Conservation (phyloP, 2,329 filamentous ascomycete species). For the Colletotrichum sublineola region DNA sequence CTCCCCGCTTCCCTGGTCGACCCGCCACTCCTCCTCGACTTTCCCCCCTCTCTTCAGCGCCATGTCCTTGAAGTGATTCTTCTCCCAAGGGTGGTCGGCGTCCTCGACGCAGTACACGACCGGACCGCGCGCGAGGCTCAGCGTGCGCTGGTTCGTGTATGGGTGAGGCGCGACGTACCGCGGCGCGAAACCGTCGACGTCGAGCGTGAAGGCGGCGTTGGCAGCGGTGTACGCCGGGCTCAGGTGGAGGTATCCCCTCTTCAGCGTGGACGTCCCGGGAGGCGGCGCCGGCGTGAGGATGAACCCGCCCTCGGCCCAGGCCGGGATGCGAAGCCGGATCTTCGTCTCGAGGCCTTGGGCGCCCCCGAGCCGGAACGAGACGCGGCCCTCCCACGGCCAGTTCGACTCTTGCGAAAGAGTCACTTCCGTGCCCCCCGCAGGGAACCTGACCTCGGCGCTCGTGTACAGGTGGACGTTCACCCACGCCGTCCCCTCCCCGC, state of each 20-base stretch:
- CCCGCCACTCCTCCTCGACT: conserved; percentile 43
- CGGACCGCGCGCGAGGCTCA: conserved; percentile 68
- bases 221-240: conserved; percentile 54
- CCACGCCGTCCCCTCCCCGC: conserved; percentile 47
- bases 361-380: conserved; percentile 58
- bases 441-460: conserved; percentile 59
- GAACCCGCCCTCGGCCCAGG: conserved; percentile 58
- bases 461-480: conserved; percentile 71
- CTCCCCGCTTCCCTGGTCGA: conserved; percentile 46
- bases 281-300: conserved; percentile 53
- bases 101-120: conserved; percentile 74
- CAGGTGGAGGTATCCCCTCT: conserved; percentile 65
- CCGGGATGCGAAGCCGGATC: conserved; percentile 66
- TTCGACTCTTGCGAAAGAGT: conserved; percentile 63
- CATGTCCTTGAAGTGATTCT: conserved; percentile 67
- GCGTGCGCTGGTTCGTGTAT: conserved; percentile 66
- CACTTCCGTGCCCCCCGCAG: conserved; percentile 51
- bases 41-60: conserved; percentile 45
- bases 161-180: conserved; percentile 67
- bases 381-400: conserved; percentile 69
- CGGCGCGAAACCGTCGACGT: conserved; percentile 60
- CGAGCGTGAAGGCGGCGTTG: conserved; percentile 59
- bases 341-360: conserved; percentile 51
- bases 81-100: conserved; percentile 67
- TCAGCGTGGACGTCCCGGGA: conserved; percentile 49